Evolutionary conservation across 139 green algal species (phyloP).

Genomic region (Dunaliella primolecta): DNA sequence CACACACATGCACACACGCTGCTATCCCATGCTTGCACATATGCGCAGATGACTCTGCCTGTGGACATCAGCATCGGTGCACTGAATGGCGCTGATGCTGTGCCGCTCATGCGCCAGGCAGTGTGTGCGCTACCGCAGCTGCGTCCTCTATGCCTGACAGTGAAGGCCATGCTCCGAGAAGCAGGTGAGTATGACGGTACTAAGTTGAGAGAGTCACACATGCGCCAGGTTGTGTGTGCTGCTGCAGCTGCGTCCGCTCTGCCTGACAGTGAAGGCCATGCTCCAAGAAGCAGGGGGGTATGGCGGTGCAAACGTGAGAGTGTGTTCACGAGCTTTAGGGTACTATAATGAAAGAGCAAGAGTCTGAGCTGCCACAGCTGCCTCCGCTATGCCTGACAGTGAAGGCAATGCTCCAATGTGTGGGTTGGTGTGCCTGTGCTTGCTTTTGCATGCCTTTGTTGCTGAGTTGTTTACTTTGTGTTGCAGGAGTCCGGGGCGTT

Average conservation of each 20-base stretch:
- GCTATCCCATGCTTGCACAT: too few relatives aligned
- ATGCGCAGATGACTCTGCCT: conserved; percentile 21
- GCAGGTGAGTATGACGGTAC: conserved; percentile 67
- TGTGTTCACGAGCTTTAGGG: too few relatives aligned
- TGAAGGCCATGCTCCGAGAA: conserved; percentile 39
- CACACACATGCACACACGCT: not conserved
- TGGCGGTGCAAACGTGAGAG: too few relatives aligned
- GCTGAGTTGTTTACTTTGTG: too few relatives aligned
- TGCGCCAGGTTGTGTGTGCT: too few relatives aligned
- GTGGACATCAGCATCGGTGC: conserved; percentile 73
- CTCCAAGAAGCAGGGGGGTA: conserved; percentile 46
- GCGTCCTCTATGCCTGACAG: conserved; percentile 40
- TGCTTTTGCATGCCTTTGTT: too few relatives aligned
- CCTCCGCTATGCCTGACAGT: conserved; percentile 54
- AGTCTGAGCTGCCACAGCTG: too few relatives aligned
- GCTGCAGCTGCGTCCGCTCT: too few relatives aligned
- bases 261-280: conserved; percentile 49
- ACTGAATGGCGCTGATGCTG: conserved; percentile 53
- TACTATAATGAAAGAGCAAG: too few relatives aligned
- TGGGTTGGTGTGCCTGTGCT: conserved; percentile 68
- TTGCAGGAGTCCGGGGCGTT: too few relatives aligned
- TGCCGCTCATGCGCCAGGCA: conserved; percentile 25
- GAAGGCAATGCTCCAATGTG: conserved; percentile 26
- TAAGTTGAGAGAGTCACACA: too few relatives aligned
- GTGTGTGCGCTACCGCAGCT: conserved; percentile 27